Base-by-base conservation (phyloP, 805 yeast species). In the Ogataea glucozyma region DNA sequence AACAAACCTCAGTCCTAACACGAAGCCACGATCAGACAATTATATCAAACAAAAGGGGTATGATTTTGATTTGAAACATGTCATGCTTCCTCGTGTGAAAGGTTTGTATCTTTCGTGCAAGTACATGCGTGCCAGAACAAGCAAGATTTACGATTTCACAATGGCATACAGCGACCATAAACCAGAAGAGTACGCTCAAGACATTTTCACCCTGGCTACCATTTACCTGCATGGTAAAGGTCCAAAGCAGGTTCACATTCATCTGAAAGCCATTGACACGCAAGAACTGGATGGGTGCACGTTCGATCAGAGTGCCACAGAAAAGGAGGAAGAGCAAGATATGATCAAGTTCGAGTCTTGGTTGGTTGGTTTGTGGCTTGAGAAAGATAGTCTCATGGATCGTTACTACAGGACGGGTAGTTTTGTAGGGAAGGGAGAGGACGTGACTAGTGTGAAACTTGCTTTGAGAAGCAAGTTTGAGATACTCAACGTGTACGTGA, bases 51-150 rank as follows among this genome's bases (percentile, higher is more conserved):
- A 81, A 49, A 58, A 71, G 18, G 73, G 71, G 4, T 68, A 67
- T 26, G 71, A 76, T 6, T 36, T 41, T 6, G 68, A 72, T 1
- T 70, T 83, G 50, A 70, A 74, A 30, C 81, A 88, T 60, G 79
- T 86, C 11, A 69, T 93, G 47, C 64, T 89, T n/a, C 99, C 99
- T 12, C 77, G 95, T 43, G 72, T 76, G 0, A 79, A 91, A 24
- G 99, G 99, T 0, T 69, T 93, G 21, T 79, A 85, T 54, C 77
- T 79, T 44, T 72, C 83, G 7, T 70, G 90, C 44, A 67, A 75
- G 38, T 73, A 76, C 43, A 71, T 91, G 47, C 63, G 72, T 16
- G 61, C 69, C 8, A 67, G 83, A 4, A 72, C 79, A 11, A 74
- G 75, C 26, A 74, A 71, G 5, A 75, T 93, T 0, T 87, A 88